A percentile compares a stretch with the other conserved stretches of the same genome.
Conservation (phyloP, 345 rosid genomes). For the Nephelium lappaceum region DNA sequence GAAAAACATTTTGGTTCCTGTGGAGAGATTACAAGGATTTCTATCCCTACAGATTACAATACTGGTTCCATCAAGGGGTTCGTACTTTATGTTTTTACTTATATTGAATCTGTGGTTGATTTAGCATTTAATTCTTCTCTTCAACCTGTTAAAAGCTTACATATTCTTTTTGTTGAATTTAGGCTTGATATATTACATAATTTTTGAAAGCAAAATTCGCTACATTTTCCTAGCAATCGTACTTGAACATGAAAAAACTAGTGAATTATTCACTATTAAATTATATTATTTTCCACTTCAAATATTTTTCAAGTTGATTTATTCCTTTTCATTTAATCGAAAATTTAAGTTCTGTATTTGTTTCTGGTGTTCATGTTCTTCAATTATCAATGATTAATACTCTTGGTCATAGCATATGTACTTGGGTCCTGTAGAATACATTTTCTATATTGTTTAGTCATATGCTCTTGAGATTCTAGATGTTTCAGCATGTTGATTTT, state of each 20-base stretch:
- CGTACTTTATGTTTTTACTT: constrained; percentile 18
- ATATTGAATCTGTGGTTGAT: neutral
- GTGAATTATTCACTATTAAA: too few species aligned
- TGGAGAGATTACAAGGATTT: constrained; percentile 63
- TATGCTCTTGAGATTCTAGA: too few species aligned
- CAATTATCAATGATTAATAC: too few species aligned
- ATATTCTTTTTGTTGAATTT: neutral
- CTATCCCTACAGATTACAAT: constrained; percentile 69
- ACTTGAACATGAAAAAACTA: too few species aligned
- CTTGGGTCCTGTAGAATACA: too few species aligned
- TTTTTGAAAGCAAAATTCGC: too few species aligned
- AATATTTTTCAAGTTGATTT: neutral
- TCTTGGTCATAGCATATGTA: neutral
- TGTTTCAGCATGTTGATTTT: too few species aligned
- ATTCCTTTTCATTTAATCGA: too few species aligned
- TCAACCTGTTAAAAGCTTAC: neutral
- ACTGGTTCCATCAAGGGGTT: constrained; percentile 77
- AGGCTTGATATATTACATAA: too few species aligned
- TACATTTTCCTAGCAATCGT: too few species aligned
- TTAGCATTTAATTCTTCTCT: neutral
- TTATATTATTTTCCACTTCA: neutral
- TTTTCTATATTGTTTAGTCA: too few species aligned
- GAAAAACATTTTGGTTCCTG: constrained; percentile 66
- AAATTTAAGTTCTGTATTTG: too few species aligned
- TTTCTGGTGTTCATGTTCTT: neutral